These are phyloP conservation scores for Crassisporium funariophilum DNA, from an alignment of 768 basidiomycete genomes.

Conservation along the genomic window DNA sequence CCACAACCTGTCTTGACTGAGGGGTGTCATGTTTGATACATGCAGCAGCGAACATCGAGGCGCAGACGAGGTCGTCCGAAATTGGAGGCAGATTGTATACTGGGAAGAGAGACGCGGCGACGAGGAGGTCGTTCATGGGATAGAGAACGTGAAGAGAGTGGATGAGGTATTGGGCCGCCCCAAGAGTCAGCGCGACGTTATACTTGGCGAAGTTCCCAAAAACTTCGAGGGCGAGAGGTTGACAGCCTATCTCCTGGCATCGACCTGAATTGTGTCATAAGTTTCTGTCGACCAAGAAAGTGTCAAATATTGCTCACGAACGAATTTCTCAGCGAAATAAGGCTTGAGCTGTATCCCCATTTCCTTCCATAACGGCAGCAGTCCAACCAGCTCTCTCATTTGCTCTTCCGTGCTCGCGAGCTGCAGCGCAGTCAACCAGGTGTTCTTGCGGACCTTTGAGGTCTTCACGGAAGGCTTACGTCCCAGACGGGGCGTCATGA, in stretches of 20 bases:
- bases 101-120: conserved; percentile 55
- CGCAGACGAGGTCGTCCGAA: conserved; percentile 56
- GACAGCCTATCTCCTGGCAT: conserved; percentile 58
- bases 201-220: conserved; percentile 67
- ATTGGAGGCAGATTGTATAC: conserved; percentile 56
- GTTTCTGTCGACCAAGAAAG: background rate
- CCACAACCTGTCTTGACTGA: conserved; percentile 29
- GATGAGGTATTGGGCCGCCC: conserved; percentile 53
- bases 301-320: conserved; percentile 51
- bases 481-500: conserved; percentile 41
- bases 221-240: conserved; percentile 57
- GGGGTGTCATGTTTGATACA: conserved; percentile 49
- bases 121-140: conserved; percentile 49
- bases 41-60: conserved; percentile 57
- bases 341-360: conserved; percentile 40
- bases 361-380: conserved; percentile 55
- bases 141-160: conserved; percentile 48
- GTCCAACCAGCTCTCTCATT: conserved; percentile 44
- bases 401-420: conserved; percentile 53
- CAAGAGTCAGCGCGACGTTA: conserved; percentile 51
- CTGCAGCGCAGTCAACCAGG: conserved; percentile 54
- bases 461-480: conserved; percentile 34
- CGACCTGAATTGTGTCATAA: conserved; percentile 44
- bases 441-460: conserved; percentile 42
- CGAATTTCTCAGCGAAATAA: conserved; percentile 48